Evolutionary conservation across 352 stramenopile species (phyloP).

Genomic region (Globisporangium irregulare): DNA sequence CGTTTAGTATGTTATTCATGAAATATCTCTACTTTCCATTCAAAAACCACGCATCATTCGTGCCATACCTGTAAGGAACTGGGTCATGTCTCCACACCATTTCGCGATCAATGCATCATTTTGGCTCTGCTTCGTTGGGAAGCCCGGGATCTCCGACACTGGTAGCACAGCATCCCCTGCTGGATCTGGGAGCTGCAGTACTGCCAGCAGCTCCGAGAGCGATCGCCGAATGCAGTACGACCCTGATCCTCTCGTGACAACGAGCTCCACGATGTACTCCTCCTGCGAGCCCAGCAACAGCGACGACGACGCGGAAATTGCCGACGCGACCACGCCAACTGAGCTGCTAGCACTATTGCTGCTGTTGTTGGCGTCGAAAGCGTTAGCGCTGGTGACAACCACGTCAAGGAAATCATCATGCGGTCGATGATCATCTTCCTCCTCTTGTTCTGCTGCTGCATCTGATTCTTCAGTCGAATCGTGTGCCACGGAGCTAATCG

Average conservation of each 20-base stretch:
- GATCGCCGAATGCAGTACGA: constrained; percentile 58
- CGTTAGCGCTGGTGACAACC: constrained; percentile 64
- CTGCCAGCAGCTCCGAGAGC: constrained; percentile 36
- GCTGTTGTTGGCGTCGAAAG: constrained; percentile 9
- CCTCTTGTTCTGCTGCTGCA: constrained; percentile 6
- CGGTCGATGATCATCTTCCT: constrained; percentile 17
- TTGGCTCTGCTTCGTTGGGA: constrained; percentile 42
- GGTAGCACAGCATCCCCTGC: background rate
- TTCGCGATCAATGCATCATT: constrained; percentile 57
- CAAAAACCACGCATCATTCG: background rate
- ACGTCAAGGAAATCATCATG: constrained; percentile 46
- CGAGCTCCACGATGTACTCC: constrained; percentile 53
- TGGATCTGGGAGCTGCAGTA: constrained; percentile 21
- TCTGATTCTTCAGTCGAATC: background rate
- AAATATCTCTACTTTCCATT: background rate
- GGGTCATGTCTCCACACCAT: constrained; percentile 66
- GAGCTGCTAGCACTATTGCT: constrained; percentile 12
- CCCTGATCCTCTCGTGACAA: constrained; percentile 43
- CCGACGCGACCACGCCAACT: constrained; percentile 38
- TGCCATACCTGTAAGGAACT: constrained; percentile 39
- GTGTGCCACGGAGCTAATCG: background rate
- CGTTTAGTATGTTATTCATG: background rate
- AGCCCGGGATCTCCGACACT: constrained; percentile 28
- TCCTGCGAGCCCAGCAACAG: constrained; percentile 22
- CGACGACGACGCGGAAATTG: constrained; percentile 27